These are phyloP conservation scores for Ceratonia siliqua DNA, from an alignment of 306 rosid species.

Conservation along the genomic window DNA sequence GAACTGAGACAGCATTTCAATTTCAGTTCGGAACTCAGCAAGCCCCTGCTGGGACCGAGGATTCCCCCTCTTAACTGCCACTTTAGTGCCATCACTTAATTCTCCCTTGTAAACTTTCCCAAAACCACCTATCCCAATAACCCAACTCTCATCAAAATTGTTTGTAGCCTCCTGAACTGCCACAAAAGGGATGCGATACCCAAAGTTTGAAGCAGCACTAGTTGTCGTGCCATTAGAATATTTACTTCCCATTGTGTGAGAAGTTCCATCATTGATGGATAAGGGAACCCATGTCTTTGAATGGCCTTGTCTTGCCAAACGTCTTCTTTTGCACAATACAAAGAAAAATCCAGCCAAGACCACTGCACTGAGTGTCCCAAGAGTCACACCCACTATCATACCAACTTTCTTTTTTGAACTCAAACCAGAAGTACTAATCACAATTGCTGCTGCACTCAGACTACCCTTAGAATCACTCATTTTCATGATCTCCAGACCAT, in stretches of 20 bases:
- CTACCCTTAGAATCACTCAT: constrained; percentile 76
- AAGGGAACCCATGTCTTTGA: constrained; percentile 87
- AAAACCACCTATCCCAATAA: constrained; percentile 89
- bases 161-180: constrained; percentile 83
- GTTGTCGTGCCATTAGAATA: constrained; percentile 69
- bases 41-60: constrained; percentile 88
- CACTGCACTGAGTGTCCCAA: constrained; percentile 56
- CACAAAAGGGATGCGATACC: constrained; percentile 74
- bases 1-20: constrained; percentile 87
- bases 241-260: constrained; percentile 89
- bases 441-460: constrained; percentile 48
- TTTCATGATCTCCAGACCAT: constrained; percentile 95
- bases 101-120: constrained; percentile 94
- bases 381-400: constrained; percentile 60
- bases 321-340: constrained; percentile 48
- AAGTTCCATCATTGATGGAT: constrained; percentile 62
- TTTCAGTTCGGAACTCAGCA: constrained; percentile 90
- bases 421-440: constrained; percentile 33
- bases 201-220: constrained; percentile 65
- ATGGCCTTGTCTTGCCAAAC: constrained; percentile 45
- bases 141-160: constrained; percentile 86
- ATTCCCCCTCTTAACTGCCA: constrained; percentile 94
- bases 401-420: constrained; percentile 55
- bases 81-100: constrained; percentile 76
- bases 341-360: constrained; percentile 48